Base-by-base conservation (phyloP, 257 asterid genomes). In the Cordia subcordata region DNA sequence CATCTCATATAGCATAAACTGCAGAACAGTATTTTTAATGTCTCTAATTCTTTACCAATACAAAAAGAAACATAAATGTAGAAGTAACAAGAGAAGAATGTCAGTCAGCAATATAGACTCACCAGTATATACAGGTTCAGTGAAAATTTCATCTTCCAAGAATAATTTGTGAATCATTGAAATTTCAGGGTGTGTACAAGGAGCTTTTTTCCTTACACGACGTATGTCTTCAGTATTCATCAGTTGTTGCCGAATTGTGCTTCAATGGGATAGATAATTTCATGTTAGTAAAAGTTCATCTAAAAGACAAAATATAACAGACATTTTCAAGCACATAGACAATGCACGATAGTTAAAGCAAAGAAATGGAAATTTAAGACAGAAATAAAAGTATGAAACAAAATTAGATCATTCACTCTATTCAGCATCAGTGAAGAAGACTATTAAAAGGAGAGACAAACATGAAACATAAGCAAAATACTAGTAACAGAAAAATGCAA, bases 181-280 rank as follows among this genome's bases (percentile, higher is more conserved):
- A 59, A 89, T 86, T 65, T 89, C 97, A 68, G 83, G 70, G 57
- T 57, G 83, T 3, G 95, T 80, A 57, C 97, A 89, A 51, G 97
- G 95, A 67, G 97, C 97, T 76, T 87, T 89, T 74, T 82, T 89
- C 73, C 97, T 79, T 42, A 82, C 69, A 55, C 97, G 94, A 35
- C 95, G 89, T 70, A 86, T 79, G 65, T 81, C 95, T 72, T 74
- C 89, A 27, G 91, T 63, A 66, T 62, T 73, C 53, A 69, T 82
- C 81, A 89, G 82, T 71, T 86, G 97, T 64, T 75, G 83, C 40
- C 97, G 80, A 69, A 89, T 89, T 60, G 63, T 75, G 68, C 97
- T 89, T 65, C 64, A 38, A 77, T 32, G 60, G 39, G 72, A 60
- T 47, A 74, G 62, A 63, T 63, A 68, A 57, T 21, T 17, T 16